Evolutionary conservation across 2,329 filamentous ascomycete species (phyloP), one percentile per base, ranked within the genome.

Genomic region (Sordariomycetes sp.): DNA sequence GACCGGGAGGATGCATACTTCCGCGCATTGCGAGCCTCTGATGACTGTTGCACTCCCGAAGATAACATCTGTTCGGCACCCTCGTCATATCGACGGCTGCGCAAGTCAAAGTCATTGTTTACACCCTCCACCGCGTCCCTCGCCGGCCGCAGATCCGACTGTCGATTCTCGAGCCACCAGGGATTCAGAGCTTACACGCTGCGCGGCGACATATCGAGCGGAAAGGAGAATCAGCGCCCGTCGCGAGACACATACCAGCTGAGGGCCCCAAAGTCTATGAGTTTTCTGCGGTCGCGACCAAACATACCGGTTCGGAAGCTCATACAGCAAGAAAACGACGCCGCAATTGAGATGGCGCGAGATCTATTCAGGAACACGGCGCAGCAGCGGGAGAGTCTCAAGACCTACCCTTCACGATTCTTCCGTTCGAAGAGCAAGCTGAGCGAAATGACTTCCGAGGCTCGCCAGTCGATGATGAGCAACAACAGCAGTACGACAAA

Each of bases 61-160:
- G 75, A 80, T 58, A 72, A 77, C 56, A 65, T 74, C 35, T 71
- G 70, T 1, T 78, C 77, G 2, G 69, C 70, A 34, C 72, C 74
- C 15, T 75, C 73, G 1, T 77, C 77, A 0, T 77, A 74, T 61
- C 72, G 74, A 53, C 74, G 70, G 32, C 65, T 83, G 50, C 77
- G 78, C 51, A 80, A 76, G 62, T 80, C 80, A 1, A 76, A 70
- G 59, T 84, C 81, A 0, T 77, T 82, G 76, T 73, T 78, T 60
- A 67, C 69, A 12, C 65, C 68, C 2, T 68, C 69, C 1, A 61
- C 65, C 12, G n/a, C 45, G 45, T 50, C 45, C 45, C n/a, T 56
- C 56, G 39, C 52, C 32, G 20, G n/a, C 32, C 34, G 17, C 56
- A 58, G 35, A 55, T 55, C 52, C 10, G 28, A 34, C 28, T 35